Conservation (phyloP, 257 asterid species). For the Perilla frutescens region DNA sequence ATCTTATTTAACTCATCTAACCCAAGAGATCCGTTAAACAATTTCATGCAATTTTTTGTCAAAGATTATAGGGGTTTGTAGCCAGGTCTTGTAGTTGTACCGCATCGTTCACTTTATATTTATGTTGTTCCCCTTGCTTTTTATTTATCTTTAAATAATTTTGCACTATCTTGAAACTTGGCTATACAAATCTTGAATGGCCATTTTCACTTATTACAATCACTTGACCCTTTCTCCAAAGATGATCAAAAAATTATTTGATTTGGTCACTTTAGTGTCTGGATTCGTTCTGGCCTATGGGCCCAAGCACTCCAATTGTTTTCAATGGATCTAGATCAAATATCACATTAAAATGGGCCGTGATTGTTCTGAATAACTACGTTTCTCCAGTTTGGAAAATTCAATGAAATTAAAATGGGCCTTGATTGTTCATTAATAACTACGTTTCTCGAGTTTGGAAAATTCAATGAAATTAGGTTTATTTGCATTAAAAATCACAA, state of each 20-base stretch:
- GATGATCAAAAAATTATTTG: not conserved
- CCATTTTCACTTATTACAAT: constrained; percentile 20
- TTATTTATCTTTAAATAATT: not conserved
- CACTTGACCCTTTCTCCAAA: constrained; percentile 3
- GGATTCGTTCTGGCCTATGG: not conserved
- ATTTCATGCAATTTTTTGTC: no score
- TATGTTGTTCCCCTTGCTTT: not conserved
- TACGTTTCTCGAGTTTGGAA: no score
- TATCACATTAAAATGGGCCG: not conserved
- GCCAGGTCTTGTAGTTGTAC: not conserved
- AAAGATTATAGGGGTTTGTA: no score
- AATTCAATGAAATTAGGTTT: no score
- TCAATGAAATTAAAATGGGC: no score
- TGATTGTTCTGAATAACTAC: not conserved
- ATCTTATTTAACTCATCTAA: no score
- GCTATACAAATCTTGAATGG: constrained; percentile 17
- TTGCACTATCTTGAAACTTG: not conserved
- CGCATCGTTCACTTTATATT: not conserved
- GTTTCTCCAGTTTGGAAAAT: no score
- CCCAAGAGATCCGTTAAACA: no score
- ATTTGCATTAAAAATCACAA: no score
- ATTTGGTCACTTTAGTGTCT: not conserved
- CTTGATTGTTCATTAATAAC: no score
- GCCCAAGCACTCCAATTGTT: not conserved
- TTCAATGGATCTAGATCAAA: not conserved